These are phyloP conservation scores for Epichloe amarillans DNA, from an alignment of 2,329 filamentous ascomycete species.

Conservation along the genomic window DNA sequence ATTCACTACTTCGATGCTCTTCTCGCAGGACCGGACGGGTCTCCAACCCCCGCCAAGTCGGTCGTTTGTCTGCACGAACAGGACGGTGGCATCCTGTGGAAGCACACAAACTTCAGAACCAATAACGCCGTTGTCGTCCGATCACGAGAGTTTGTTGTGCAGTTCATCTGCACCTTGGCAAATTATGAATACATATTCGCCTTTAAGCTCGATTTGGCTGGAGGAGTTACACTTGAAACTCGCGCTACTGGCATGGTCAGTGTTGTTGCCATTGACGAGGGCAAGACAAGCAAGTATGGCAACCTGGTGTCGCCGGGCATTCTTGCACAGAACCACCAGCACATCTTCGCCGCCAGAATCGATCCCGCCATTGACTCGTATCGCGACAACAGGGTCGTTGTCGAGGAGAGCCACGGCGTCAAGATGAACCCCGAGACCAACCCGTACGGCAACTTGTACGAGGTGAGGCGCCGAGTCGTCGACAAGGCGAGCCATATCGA, in stretches of 20 bases:
- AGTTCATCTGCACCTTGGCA: constrained; percentile 54
- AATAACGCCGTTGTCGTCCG: constrained; percentile 46
- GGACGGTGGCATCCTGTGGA: constrained; percentile 58
- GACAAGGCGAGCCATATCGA: constrained; percentile 34
- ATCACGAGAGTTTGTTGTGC: constrained; percentile 49
- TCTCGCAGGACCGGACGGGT: constrained; percentile 38
- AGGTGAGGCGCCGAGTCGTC: constrained; percentile 34
- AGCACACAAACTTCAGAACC: constrained; percentile 58
- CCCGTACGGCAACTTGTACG: constrained; percentile 48
- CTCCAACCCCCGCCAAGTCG: constrained; percentile 36
- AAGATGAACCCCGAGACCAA: constrained; percentile 38
- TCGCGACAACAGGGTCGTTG: constrained; percentile 35
- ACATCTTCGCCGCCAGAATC: constrained; percentile 52
- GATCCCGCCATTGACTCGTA: constrained; percentile 47
- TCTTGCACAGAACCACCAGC: constrained; percentile 57
- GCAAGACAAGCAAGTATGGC: constrained; percentile 38
- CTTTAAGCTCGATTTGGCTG: constrained; percentile 47
- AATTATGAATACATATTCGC: constrained; percentile 55
- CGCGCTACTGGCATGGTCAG: constrained; percentile 54
- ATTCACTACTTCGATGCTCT: constrained; percentile 51
- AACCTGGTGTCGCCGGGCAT: constrained; percentile 52
- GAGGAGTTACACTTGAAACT: constrained; percentile 46
- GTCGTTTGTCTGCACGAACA: constrained; percentile 59
- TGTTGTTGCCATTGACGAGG: constrained; percentile 44
- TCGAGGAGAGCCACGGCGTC: constrained; percentile 24